Evolutionary conservation across 2,329 filamentous ascomycete species (phyloP).

Genomic region (Thelonectria discophora): DNA sequence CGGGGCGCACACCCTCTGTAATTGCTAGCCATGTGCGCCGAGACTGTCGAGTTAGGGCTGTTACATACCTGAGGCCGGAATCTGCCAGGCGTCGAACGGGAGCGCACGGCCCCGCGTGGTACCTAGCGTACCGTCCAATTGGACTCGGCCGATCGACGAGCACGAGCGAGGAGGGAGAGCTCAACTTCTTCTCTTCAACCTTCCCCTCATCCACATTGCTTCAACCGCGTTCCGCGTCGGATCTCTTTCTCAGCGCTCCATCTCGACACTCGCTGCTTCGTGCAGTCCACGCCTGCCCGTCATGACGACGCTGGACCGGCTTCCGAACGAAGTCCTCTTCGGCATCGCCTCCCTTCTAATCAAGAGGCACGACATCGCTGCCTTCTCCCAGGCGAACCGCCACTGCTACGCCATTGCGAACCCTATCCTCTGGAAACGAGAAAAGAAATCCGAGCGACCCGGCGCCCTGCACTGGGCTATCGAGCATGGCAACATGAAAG

Average conservation of each 20-base stretch:
- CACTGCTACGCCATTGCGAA: constrained; percentile 40
- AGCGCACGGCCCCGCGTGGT: neutral
- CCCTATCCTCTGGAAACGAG: constrained; percentile 42
- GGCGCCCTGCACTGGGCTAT: constrained; percentile 42
- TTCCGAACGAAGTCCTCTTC: constrained; percentile 43
- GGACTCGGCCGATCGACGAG: constrained; percentile 16
- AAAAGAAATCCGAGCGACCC: constrained; percentile 38
- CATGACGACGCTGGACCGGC: constrained; percentile 44
- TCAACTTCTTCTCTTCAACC: constrained; percentile 25
- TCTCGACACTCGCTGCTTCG: constrained; percentile 26
- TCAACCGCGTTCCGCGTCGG: constrained; percentile 16
- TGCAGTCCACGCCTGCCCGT: constrained; percentile 29
- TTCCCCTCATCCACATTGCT: constrained; percentile 30
- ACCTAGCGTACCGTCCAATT: constrained; percentile 19
- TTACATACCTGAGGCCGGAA: too few relatives aligned
- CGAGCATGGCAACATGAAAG: constrained; percentile 34
- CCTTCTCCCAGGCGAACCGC: constrained; percentile 36
- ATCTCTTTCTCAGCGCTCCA: neutral
- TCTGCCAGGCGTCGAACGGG: too few relatives aligned
- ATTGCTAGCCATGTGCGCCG: too few relatives aligned
- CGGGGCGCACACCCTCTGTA: too few relatives aligned
- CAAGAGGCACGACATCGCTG: constrained; percentile 42
- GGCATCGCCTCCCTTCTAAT: constrained; percentile 37
- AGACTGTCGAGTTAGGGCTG: too few relatives aligned
- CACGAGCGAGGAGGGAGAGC: neutral